Evolutionary conservation across 2,329 filamentous ascomycete genomes (phyloP).

Genomic region (Fusarium coicis): DNA sequence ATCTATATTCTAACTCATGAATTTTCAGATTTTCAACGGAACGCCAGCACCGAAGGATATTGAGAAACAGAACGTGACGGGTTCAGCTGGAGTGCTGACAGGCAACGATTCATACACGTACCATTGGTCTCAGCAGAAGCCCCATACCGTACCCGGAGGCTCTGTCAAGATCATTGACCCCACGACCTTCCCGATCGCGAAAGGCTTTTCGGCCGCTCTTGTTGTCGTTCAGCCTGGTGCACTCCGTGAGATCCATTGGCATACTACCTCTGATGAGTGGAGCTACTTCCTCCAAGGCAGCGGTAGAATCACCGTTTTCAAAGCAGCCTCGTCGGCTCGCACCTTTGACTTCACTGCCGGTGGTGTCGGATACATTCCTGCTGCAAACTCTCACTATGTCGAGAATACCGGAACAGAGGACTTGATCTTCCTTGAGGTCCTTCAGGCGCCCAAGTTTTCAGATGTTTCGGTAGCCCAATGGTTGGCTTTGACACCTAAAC

Average conservation of each 20-base stretch:
- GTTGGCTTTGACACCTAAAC: slow-evolving; percentile 8
- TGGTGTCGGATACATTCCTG: slow-evolving; percentile 9
- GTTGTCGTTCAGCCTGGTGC: slow-evolving; percentile 10
- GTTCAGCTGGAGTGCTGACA: background rate
- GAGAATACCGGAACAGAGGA: slow-evolving; percentile 13
- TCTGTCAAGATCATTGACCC: slow-evolving; percentile 13
- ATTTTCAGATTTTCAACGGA: slow-evolving; percentile 6
- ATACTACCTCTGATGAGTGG: slow-evolving; percentile 17
- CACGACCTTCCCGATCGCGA: slow-evolving; percentile 4
- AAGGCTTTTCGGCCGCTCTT: slow-evolving; percentile 6
- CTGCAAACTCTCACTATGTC: slow-evolving; percentile 14
- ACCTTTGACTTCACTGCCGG: slow-evolving; percentile 16
- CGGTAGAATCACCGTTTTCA: slow-evolving; percentile 4
- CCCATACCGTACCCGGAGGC: slow-evolving; percentile 13
- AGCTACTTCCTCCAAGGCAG: slow-evolving; percentile 19
- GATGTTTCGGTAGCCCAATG: slow-evolving; percentile 16
- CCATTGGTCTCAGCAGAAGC: slow-evolving; percentile 19
- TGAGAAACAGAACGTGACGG: slow-evolving; percentile 3
- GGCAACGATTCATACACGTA: slow-evolving; percentile 16
- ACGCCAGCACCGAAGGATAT: slow-evolving; percentile 12
- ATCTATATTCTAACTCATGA: rapidly evolving
- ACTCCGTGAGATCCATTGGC: slow-evolving; percentile 15
- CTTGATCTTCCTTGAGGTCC: slow-evolving; percentile 16
- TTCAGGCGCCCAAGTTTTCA: slow-evolving; percentile 11
- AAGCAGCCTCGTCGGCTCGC: background rate